Conservation (phyloP, 2,329 filamentous ascomycete species). For the Ambrosiella beaveri region DNA sequence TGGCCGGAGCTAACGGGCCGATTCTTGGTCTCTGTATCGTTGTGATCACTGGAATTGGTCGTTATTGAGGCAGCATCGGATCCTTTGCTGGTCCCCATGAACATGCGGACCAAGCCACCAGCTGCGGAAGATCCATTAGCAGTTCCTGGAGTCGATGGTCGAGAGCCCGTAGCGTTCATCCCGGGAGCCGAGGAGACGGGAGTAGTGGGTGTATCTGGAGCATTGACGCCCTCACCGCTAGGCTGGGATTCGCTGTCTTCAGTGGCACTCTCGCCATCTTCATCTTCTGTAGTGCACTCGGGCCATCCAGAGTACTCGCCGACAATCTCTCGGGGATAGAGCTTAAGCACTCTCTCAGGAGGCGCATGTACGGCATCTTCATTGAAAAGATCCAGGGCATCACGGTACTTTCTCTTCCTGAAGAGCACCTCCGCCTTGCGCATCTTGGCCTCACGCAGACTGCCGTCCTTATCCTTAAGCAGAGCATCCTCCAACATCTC, state of each 20-base stretch:
- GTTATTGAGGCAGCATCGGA: constrained; percentile 8
- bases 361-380: constrained; percentile 73
- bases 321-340: constrained; percentile 72
- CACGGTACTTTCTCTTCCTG: constrained; percentile 61
- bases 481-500: constrained; percentile 85
- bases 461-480: constrained; percentile 62
- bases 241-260: constrained; percentile 17
- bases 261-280: constrained; percentile 16
- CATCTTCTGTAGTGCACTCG: constrained; percentile 28
- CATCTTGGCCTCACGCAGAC: constrained; percentile 74
- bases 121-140: constrained; percentile 16
- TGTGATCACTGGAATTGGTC: constrained; percentile 31
- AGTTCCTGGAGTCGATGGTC: constrained; percentile 9
- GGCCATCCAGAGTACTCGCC: constrained; percentile 53
- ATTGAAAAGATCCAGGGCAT: constrained; percentile 75
- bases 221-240: constrained; percentile 1
- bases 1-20: constrained; percentile 15
- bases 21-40: constrained; percentile 34
- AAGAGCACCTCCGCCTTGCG: constrained; percentile 79
- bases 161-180: neutral
- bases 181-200: neutral
- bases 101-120: constrained; percentile 35
- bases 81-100: constrained; percentile 23
- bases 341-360: constrained; percentile 67
- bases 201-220: neutral